Evolutionary conservation across 495 filamentous ascomycete species (phyloP).

Genomic region (Podospora bellae-mahoneyi): DNA sequence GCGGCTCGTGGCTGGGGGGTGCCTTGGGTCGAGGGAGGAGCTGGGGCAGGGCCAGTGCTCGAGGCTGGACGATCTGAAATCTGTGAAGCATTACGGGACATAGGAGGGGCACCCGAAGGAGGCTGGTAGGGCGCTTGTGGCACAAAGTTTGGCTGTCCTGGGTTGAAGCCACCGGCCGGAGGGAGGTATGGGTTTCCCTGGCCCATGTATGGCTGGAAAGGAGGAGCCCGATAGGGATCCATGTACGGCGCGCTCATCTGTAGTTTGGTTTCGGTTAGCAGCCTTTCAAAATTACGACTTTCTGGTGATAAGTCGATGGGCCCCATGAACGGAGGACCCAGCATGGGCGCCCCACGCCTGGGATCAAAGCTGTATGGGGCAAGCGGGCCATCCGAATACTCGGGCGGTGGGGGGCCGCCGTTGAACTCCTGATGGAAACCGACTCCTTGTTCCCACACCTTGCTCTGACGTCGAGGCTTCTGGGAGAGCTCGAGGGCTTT

Average conservation of each 20-base stretch:
- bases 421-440: conserved; percentile 25
- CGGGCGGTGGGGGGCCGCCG: conserved; percentile 22
- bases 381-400: conserved; percentile 28
- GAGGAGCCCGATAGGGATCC: conserved; percentile 30
- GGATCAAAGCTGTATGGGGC: conserved; percentile 28
- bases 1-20: conserved; percentile 51
- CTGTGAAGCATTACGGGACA: conserved; percentile 83
- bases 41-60: conserved; percentile 63
- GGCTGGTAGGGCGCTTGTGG: conserved; percentile 45
- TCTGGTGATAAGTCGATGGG: conserved; percentile 62
- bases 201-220: background rate
- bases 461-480: conserved; percentile 39
- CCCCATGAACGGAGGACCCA: conserved; percentile 37
- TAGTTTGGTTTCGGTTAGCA: conserved; percentile 62
- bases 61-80: conserved; percentile 75
- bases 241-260: conserved; percentile 43
- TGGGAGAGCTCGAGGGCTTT: conserved; percentile 26
- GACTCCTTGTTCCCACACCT: conserved; percentile 37
- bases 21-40: conserved; percentile 44
- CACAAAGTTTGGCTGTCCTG: conserved; percentile 39
- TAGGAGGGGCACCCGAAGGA: conserved; percentile 56
- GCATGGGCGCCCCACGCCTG: conserved; percentile 32
- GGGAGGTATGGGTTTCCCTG: conserved; percentile 44
- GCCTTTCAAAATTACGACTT: conserved; percentile 66
- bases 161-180: conserved; percentile 34